These are phyloP conservation scores for Psilocybe sp. DNA, from an alignment of 768 basidiomycete species.

Conservation along the genomic window DNA sequence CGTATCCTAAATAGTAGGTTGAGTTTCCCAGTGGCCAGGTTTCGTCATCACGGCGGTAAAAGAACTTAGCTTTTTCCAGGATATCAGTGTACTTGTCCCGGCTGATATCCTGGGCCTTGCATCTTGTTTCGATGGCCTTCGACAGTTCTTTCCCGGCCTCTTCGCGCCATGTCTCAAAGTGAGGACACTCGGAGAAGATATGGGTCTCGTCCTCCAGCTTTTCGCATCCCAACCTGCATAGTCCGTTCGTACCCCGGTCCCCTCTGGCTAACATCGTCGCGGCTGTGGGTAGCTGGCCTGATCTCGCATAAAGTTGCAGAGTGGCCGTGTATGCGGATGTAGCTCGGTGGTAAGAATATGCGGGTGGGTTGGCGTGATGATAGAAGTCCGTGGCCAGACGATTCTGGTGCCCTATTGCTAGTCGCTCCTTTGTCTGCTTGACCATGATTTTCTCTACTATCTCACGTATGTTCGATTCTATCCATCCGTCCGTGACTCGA, in stretches of 20 bases:
- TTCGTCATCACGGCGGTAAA: neutral
- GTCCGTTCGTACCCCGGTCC: neutral
- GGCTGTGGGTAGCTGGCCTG: constrained; percentile 19
- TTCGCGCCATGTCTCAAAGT: neutral
- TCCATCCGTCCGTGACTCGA: constrained; percentile 11
- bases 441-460: neutral
- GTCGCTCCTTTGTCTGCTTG: neutral
- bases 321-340: constrained; percentile 17
- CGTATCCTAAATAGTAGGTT: constrained; percentile 8
- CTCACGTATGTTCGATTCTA: constrained; percentile 12
- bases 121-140: neutral
- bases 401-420: too few species aligned
- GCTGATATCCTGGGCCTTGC: too few species aligned
- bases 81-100: too few species aligned
- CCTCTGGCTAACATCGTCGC: neutral
- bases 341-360: constrained; percentile 13
- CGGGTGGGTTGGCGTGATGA: neutral
- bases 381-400: too few species aligned
- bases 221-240: constrained; percentile 6
- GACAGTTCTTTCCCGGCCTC: neutral
- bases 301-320: constrained; percentile 19
- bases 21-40: constrained; percentile 8
- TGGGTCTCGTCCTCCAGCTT: constrained; percentile 1
- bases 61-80: constrained; percentile 7
- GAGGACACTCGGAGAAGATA: constrained; percentile 4